A percentile compares a stretch with the other conserved stretches of the same genome.
phyloP scores from a whole-genome alignment of 768 basidiomycete genomes.

The Kwoniella europaea region DNA sequence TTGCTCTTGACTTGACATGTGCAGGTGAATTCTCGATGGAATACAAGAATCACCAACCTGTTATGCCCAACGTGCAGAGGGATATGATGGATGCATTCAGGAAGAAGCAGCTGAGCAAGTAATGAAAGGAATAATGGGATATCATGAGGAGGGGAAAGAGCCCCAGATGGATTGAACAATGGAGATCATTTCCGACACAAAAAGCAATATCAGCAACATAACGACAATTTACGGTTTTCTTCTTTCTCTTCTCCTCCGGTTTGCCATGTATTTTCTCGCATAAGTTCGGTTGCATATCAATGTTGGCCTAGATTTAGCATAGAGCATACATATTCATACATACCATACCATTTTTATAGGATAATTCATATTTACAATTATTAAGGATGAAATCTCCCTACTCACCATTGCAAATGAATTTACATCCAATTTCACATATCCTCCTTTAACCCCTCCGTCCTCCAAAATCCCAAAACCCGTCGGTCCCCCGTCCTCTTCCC shows the following conservation, averaged over 20 bases:
- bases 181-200: background rate
- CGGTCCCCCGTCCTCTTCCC: background rate
- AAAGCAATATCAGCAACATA: background rate
- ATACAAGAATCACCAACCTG: slow-evolving; percentile 79
- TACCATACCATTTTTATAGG: too few species aligned
- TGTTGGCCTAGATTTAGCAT: background rate
- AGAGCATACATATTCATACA: background rate
- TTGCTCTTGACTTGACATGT: too few species aligned
- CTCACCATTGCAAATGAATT: background rate
- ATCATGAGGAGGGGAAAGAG: too few species aligned
- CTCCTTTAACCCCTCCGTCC: too few species aligned
- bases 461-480: background rate
- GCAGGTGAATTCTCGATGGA: slow-evolving; percentile 63
- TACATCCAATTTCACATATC: too few species aligned
- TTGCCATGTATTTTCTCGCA: background rate
- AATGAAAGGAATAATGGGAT: too few species aligned
- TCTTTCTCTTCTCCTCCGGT: background rate
- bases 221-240: background rate
- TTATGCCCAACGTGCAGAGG: slow-evolving; percentile 81
- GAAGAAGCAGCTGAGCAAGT: slow-evolving; percentile 67
- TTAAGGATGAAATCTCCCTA: background rate
- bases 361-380: background rate
- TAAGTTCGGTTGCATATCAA: background rate
- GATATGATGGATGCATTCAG: slow-evolving; percentile 86
- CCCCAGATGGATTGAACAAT: too few species aligned